Evolutionary conservation across 306 rosid genomes (phyloP).

Genomic region (Hippophae rhamnoides): DNA sequence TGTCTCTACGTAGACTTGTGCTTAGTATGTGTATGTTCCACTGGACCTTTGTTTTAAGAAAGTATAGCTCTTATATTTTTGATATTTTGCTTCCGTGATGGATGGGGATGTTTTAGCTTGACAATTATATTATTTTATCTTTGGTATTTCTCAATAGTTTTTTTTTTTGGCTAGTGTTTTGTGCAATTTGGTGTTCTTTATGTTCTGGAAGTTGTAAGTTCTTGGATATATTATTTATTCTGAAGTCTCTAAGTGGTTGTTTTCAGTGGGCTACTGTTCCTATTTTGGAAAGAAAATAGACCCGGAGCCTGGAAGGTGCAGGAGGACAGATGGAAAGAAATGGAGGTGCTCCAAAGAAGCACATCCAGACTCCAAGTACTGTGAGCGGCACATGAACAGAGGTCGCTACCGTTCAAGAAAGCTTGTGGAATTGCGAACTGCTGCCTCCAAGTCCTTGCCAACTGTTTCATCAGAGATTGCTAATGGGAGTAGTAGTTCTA

Average conservation of each 20-base stretch:
- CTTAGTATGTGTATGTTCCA: neutral
- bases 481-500: slow-evolving; percentile 13
- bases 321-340: slow-evolving; percentile 76
- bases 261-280: slow-evolving; percentile 48
- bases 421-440: slow-evolving; percentile 76
- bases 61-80: neutral
- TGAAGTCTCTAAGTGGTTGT: neutral
- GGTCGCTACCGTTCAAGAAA: slow-evolving; percentile 89
- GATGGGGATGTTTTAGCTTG: neutral
- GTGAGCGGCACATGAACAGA: slow-evolving; percentile 77
- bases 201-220: neutral
- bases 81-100: neutral
- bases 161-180: neutral
- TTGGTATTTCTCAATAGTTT: neutral
- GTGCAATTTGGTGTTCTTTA: neutral
- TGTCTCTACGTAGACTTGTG: too few species aligned
- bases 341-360: slow-evolving; percentile 76
- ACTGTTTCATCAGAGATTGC: slow-evolving; percentile 30
- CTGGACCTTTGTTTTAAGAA: neutral
- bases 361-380: slow-evolving; percentile 65
- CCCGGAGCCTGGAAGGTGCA: slow-evolving; percentile 73
- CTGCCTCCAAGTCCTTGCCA: slow-evolving; percentile 33
- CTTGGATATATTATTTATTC: neutral
- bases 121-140: neutral
- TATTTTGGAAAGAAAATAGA: slow-evolving; percentile 64